A percentile compares a stretch with the other conserved stretches of the same genome.
phyloP scores from a whole-genome alignment of 164 flowering plant species.

The Berberis vulgaris region DNA sequence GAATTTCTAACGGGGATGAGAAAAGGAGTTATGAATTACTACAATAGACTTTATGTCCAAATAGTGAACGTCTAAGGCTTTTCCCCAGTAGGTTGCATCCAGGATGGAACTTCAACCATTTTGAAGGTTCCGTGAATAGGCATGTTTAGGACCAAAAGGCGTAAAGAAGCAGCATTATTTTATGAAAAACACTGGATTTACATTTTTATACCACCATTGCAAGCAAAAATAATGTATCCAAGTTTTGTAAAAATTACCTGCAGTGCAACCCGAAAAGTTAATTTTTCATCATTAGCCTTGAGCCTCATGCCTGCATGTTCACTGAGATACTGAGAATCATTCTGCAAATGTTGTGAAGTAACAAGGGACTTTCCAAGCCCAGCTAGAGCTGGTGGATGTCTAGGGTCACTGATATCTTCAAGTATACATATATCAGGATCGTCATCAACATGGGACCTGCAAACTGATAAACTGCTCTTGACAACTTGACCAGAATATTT shows the following conservation, averaged over 20 bases:
- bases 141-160: too few relatives aligned
- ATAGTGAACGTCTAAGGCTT: too few relatives aligned
- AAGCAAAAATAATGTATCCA: background rate
- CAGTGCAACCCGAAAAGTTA: constrained; percentile 42
- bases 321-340: constrained; percentile 19
- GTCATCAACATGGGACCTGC: constrained; percentile 24
- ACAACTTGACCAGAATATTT: constrained; percentile 27
- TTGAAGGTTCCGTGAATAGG: too few relatives aligned
- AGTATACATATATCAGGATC: constrained; percentile 62
- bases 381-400: constrained; percentile 16
- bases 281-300: constrained; percentile 37
- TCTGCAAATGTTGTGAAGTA: constrained; percentile 18
- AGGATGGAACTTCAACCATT: too few relatives aligned
- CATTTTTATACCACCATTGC: background rate
- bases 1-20: too few relatives aligned
- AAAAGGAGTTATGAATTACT: too few relatives aligned
- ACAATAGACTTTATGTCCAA: too few relatives aligned
- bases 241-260: constrained; percentile 37
- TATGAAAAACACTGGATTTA: too few relatives aligned
- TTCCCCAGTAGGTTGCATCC: too few relatives aligned
- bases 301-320: constrained; percentile 28
- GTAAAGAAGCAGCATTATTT: background rate
- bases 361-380: constrained; percentile 16
- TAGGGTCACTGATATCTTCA: constrained; percentile 57
- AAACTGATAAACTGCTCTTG: constrained; percentile 23